These are phyloP conservation scores for Chimonanthus praecox DNA, from an alignment of 164 flowering plant species.

Conservation along the genomic window DNA sequence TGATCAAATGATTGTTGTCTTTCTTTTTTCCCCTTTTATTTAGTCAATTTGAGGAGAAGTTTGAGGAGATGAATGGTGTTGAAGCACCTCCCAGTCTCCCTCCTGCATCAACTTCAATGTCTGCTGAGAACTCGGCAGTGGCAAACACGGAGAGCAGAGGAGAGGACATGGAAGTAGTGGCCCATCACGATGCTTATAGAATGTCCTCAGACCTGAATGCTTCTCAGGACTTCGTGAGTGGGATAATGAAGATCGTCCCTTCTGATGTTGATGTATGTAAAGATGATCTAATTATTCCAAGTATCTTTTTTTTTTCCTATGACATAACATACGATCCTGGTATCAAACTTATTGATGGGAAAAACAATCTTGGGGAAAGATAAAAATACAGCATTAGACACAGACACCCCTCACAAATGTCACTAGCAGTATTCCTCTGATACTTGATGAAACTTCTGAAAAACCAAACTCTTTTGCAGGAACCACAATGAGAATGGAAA, in stretches of 20 bases:
- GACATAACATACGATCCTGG: background rate
- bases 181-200: conserved; percentile 24
- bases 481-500: no score
- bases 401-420: background rate
- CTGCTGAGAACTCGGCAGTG: conserved; percentile 26
- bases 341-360: background rate
- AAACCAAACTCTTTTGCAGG: no score
- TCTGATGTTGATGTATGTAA: conserved; percentile 58
- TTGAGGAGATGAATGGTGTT: conserved; percentile 51
- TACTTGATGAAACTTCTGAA: no score
- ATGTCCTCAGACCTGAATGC: conserved; percentile 6
- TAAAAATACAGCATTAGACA: background rate
- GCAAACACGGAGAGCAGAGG: conserved; percentile 10
- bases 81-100: conserved; percentile 35
- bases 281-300: background rate
- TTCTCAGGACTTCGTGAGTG: conserved; percentile 48
- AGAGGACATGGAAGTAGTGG: conserved; percentile 24
- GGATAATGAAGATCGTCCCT: conserved; percentile 70
- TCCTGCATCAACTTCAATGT: conserved; percentile 33
- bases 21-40: background rate
- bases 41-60: conserved; percentile 83
- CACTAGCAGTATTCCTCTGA: no score
- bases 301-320: background rate
- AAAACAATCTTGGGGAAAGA: background rate
- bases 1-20: no score